Percentiles rank a stretch among this genome's conserved stretches.
phyloP scores from a whole-genome alignment of 176 grass and related monocot species.

The Areca catechu region DNA sequence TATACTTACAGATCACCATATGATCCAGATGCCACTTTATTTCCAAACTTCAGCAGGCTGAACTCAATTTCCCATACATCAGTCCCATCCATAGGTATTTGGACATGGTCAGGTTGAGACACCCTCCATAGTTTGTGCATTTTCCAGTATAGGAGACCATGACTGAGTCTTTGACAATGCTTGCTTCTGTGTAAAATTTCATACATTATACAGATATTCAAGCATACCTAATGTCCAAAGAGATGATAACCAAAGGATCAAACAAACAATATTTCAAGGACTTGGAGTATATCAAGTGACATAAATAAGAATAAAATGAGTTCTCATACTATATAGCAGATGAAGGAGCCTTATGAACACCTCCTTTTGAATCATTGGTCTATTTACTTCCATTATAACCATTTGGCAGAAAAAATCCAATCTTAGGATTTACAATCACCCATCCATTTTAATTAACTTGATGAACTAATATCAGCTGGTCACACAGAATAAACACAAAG shows the following conservation, averaged over 20 bases:
- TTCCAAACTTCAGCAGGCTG: conserved; percentile 66
- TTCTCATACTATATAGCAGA: too few relatives aligned
- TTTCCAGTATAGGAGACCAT: conserved; percentile 34
- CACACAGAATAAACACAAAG: too few relatives aligned
- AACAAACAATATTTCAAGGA: background rate
- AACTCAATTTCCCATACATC: conserved; percentile 88
- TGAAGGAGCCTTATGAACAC: too few relatives aligned
- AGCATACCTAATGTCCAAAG: conserved; percentile 2
- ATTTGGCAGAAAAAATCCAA: too few relatives aligned
- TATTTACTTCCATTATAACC: too few relatives aligned
- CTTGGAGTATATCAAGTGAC: too few relatives aligned
- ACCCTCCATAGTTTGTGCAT: conserved; percentile 24
- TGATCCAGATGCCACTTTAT: conserved; percentile 65
- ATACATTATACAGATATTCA: background rate
- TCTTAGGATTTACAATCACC: too few relatives aligned
- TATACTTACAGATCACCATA: conserved; percentile 78
- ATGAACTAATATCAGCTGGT: too few relatives aligned
- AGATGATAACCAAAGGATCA: background rate
- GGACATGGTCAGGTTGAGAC: conserved; percentile 33
- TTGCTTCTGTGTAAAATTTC: conserved; percentile 38
- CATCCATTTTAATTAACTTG: too few relatives aligned
- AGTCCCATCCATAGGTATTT: conserved; percentile 62
- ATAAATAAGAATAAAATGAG: too few relatives aligned
- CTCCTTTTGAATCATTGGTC: too few relatives aligned
- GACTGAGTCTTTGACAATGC: conserved; percentile 27